Evolutionary conservation across 495 filamentous ascomycete species (phyloP).

Genomic region (Penicillium manginii): DNA sequence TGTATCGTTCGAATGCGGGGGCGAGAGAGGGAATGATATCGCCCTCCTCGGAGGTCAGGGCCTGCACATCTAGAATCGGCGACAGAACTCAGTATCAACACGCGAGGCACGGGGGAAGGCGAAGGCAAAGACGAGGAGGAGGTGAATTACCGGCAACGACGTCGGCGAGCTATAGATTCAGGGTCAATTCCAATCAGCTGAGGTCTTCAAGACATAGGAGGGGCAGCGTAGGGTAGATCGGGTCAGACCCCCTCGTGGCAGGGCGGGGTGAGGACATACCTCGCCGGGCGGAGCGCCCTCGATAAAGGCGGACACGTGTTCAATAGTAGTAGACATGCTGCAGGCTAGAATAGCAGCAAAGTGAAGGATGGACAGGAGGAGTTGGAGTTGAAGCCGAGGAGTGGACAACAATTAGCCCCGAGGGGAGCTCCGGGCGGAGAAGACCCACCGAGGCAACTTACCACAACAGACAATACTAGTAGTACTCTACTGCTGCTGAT

Average conservation of each 20-base stretch:
- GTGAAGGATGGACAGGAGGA: not conserved
- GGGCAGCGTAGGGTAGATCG: conserved; percentile 8
- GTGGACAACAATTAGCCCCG: conserved; percentile 8
- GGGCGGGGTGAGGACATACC: conserved; percentile 56
- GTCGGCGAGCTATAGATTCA: conserved; percentile 72
- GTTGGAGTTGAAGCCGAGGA: conserved; percentile 19
- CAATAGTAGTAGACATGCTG: conserved; percentile 52
- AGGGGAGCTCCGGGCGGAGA: conserved; percentile 28
- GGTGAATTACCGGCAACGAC: conserved; percentile 76
- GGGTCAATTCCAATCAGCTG: conserved; percentile 5
- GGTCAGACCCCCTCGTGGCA: conserved; percentile 4
- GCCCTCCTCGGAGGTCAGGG: conserved; percentile 72
- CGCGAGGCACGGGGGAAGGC: conserved; percentile 8
- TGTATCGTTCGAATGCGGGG: conserved; percentile 92
- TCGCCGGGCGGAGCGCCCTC: conserved; percentile 96
- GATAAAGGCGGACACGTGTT: conserved; percentile 83
- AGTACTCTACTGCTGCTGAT: no score
- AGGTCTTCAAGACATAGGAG: not conserved
- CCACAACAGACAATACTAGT: no score
- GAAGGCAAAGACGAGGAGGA: not conserved
- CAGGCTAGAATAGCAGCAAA: conserved; percentile 3
- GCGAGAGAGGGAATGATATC: conserved; percentile 68
- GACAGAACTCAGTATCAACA: conserved; percentile 22
- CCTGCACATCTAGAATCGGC: conserved; percentile 75
- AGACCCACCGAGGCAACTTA: conserved; percentile 30